Percentiles rank a stretch among this genome's conserved stretches.
phyloP scores from a whole-genome alignment of 176 grass and related monocot genomes.

The Carex littledalei region DNA sequence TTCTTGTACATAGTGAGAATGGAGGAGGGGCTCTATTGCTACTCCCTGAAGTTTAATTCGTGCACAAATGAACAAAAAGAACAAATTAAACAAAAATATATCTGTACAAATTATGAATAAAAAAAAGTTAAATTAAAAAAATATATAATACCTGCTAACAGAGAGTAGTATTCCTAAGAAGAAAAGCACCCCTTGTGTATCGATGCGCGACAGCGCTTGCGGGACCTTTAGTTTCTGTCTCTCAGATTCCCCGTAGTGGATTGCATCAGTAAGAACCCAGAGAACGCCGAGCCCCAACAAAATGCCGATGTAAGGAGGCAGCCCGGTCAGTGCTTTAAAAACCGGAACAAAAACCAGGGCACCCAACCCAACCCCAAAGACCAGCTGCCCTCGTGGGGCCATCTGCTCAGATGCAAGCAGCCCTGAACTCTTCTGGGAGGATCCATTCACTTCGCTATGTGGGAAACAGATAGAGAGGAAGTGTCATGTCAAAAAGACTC shows the following conservation, averaged over 20 bases:
- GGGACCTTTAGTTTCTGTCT: slow-evolving; percentile 90
- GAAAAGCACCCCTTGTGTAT: slow-evolving; percentile 88
- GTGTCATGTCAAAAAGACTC: not conserved
- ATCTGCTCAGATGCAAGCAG: slow-evolving; percentile 79
- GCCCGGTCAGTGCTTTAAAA: slow-evolving; percentile 80
- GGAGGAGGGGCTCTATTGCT: not conserved
- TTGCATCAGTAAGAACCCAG: slow-evolving; percentile 88
- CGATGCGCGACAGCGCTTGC: slow-evolving; percentile 84
- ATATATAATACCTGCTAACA: slow-evolving; percentile 65
- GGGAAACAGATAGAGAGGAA: slow-evolving; percentile 16
- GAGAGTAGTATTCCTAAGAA: slow-evolving; percentile 94
- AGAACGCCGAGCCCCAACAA: slow-evolving; percentile 84
- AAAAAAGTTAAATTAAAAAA: not conserved
- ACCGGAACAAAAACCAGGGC: slow-evolving; percentile 80
- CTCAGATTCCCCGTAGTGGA: slow-evolving; percentile 77
- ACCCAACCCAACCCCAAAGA: slow-evolving; percentile 72
- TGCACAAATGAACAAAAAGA: not conserved
- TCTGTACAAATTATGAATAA: not conserved
- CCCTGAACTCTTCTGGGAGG: slow-evolving; percentile 41
- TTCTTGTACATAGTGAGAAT: not conserved
- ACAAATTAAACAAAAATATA: not conserved
- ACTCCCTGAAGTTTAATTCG: not conserved
- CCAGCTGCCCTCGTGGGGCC: slow-evolving; percentile 87
- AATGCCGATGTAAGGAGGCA: slow-evolving; percentile 90
- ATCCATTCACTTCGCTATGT: slow-evolving; percentile 71